phyloP scores from a whole-genome alignment of 176 grass and related monocot species.

The Lolium multiflorum region DNA sequence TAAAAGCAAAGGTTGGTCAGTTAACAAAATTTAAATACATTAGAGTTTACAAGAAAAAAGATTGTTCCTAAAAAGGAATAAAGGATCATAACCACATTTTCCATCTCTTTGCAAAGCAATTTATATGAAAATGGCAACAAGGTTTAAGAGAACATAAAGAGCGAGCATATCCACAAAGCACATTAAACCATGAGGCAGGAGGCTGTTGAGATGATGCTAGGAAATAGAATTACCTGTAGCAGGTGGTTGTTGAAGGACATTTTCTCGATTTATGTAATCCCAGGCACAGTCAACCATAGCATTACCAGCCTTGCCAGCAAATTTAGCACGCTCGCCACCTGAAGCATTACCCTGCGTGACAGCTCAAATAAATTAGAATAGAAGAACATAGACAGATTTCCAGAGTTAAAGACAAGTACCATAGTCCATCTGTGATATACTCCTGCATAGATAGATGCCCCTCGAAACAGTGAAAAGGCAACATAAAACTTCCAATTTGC shows the following conservation, averaged over 20 bases:
- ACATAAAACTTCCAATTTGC: slow-evolving; percentile 88
- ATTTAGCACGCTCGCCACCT: slow-evolving; percentile 88
- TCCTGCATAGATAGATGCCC: slow-evolving; percentile 89
- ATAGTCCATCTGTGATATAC: slow-evolving; percentile 95
- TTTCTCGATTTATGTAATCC: slow-evolving; percentile 69
- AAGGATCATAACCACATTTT: slow-evolving; percentile 26
- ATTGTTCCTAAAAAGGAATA: neutral
- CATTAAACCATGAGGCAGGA: neutral
- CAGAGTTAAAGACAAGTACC: slow-evolving; percentile 56
- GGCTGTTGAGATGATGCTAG: neutral
- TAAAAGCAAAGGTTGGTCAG: neutral
- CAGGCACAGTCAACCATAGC: slow-evolving; percentile 74
- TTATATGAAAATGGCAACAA: neutral
- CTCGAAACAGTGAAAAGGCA: slow-evolving; percentile 92
- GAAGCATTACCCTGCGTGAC: slow-evolving; percentile 92
- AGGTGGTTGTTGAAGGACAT: slow-evolving; percentile 62
- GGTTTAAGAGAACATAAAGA: neutral
- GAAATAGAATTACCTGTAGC: slow-evolving; percentile 62
- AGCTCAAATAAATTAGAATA: slow-evolving; percentile 53
- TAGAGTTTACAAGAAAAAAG: slow-evolving; percentile 11
- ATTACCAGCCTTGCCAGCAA: slow-evolving; percentile 61
- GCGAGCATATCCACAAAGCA: slow-evolving; percentile 9
- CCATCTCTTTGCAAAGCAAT: neutral
- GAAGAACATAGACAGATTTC: slow-evolving; percentile 20
- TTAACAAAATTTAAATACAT: neutral